Conservation (phyloP, 345 rosid species). For the Eucalyptus tenuipes region DNA sequence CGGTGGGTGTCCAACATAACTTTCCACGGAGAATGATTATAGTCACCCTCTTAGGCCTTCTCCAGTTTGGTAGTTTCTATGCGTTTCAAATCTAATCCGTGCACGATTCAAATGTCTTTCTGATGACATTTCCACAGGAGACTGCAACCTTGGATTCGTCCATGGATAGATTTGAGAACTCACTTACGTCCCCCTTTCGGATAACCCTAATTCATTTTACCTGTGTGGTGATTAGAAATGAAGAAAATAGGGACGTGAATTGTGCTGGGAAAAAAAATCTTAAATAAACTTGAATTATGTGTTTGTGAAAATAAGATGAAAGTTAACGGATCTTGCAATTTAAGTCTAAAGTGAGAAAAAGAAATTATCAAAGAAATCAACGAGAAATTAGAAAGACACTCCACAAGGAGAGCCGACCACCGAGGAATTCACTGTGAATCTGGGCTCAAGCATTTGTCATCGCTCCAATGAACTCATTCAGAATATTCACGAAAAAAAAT, state of each 20-base stretch:
- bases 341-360: neutral
- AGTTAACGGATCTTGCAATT: neutral
- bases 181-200: neutral
- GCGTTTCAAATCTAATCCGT: neutral
- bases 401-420: neutral
- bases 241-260: neutral
- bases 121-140: neutral
- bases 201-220: neutral
- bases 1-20: neutral
- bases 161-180: neutral
- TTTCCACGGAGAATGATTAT: neutral
- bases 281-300: neutral
- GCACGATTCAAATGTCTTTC: neutral
- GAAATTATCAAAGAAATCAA: neutral
- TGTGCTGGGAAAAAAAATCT: neutral
- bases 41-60: neutral
- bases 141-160: neutral
- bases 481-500: too few relatives aligned
- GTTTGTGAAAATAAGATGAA: neutral
- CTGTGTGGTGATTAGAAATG: neutral
- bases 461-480: neutral
- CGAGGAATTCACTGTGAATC: neutral
- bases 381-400: neutral
- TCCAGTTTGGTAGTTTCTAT: neutral
- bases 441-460: neutral